Evolutionary conservation across 2,329 filamentous ascomycete genomes (phyloP).

Genomic region (Zasmidium angulare): DNA sequence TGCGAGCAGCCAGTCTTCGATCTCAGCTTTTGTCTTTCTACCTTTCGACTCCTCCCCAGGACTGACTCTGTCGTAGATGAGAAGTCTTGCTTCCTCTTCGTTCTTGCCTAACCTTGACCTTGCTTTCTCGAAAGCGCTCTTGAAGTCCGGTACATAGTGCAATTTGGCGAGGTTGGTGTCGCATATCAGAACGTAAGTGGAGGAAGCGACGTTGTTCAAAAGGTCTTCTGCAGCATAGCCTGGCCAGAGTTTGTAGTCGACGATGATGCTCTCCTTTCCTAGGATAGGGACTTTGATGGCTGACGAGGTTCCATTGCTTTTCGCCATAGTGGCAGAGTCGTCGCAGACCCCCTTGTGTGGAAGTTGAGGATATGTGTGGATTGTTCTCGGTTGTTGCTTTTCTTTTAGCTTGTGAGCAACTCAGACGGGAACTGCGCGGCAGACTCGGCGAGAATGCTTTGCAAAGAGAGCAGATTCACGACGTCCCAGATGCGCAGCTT

Average conservation of each 20-base stretch:
- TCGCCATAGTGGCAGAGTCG: slow-evolving; percentile 17
- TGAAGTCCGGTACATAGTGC: slow-evolving; percentile 74
- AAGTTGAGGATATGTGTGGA: neutral
- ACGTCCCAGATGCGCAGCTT: slow-evolving; percentile 33
- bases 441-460: slow-evolving; percentile 26
- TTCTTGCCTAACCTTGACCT: slow-evolving; percentile 40
- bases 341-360: neutral
- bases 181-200: slow-evolving; percentile 94
- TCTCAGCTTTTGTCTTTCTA: slow-evolving; percentile 86
- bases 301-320: slow-evolving; percentile 25
- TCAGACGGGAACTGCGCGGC: slow-evolving; percentile 29
- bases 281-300: slow-evolving; percentile 73
- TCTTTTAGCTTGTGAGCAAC: slow-evolving; percentile 28
- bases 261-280: slow-evolving; percentile 84
- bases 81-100: slow-evolving; percentile 61
- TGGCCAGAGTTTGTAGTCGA: slow-evolving; percentile 88
- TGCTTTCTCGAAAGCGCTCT: slow-evolving; percentile 59
- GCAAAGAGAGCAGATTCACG: slow-evolving; percentile 27
- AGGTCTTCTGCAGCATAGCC: slow-evolving; percentile 79
- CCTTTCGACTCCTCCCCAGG: slow-evolving; percentile 94
- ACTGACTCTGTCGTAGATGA: slow-evolving; percentile 83
- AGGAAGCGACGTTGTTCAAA: slow-evolving; percentile 72
- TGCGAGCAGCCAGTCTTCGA: slow-evolving; percentile 95
- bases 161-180: slow-evolving; percentile 84
- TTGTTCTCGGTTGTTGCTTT: neutral